Conservation (phyloP, 2,329 filamentous ascomycete species). For the Nemania sp. region DNA sequence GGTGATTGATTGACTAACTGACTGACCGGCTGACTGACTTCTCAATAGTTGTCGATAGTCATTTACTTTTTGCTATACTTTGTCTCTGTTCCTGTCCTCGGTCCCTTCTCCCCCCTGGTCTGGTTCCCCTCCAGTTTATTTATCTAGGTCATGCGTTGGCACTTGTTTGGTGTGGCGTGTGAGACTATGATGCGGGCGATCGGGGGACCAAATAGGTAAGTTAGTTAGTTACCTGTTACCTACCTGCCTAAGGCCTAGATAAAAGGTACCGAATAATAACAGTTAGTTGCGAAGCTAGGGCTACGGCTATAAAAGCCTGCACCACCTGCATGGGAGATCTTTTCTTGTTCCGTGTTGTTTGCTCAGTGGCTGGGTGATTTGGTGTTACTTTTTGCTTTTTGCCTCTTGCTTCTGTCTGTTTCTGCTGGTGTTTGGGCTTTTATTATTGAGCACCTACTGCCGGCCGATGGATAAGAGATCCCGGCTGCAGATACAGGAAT, state of each 20-base stretch:
- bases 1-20: not conserved
- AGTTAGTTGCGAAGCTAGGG: not conserved
- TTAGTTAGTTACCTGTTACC: not conserved
- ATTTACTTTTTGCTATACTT: not conserved
- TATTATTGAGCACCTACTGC: not conserved
- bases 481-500: not conserved
- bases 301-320: not conserved
- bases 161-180: not conserved
- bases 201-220: not conserved
- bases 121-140: not conserved
- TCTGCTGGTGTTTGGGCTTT: conserved; percentile 1
- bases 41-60: not conserved
- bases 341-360: conserved; percentile 7
- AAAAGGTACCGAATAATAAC: too few relatives aligned
- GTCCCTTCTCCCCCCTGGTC: not conserved
- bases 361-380: conserved; percentile 12
- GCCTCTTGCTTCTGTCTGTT: not conserved
- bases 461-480: too few relatives aligned
- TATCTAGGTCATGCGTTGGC: not conserved
- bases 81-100: not conserved
- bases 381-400: not conserved
- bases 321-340: not conserved
- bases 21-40: not conserved
- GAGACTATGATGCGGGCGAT: too few relatives aligned
- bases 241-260: too few relatives aligned